Base-by-base conservation (phyloP, 108 stramenopile species). In the Epithemia pelagica region DNA sequence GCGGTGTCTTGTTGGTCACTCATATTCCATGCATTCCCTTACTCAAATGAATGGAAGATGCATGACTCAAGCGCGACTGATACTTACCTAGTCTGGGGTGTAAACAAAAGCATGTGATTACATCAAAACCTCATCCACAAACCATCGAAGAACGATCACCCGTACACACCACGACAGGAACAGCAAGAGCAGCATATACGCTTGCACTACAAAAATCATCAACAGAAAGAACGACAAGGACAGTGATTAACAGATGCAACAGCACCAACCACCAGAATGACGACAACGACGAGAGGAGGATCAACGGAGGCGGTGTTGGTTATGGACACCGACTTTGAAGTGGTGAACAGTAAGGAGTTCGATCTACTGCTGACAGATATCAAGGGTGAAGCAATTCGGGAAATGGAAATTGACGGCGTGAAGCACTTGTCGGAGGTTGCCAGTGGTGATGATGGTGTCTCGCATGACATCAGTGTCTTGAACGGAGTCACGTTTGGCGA, bases 401-500 rank as follows among this genome's bases (percentile, higher is more conserved):
- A 15, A 46, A 46, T 46, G 5, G 37, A 46, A 46, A 46, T 46
- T 46, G 37, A 46, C 37, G 37, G 37, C 37, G 15, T 46, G 37
- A 46, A 46, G 37, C 37, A 46, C 37, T 46, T 46, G 37, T 46
- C 37, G 37, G 37, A 46, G 37, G 37, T 46, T 46, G 15, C 37
- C 37, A 46, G 37, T 46, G 37, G 37, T 46, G 37, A 46, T 10
- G 37, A 46, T 10, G 37, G 37, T 46, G 37, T 46, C 37, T 46
- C 37, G 37, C 37, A 46, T 46, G 37, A 46, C 37, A n/a, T n/a
- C n/a, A 46, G 37, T 46, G 37, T 46, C 5, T 46, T 46, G 37
- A 46, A 46, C 37, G 37, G 37, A 46, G 37, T 46, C 37, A 46
- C 37, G 37, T 46, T 46, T 46, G 37, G 37, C 37, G 37, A 46